Evolutionary conservation across 192 early-diverging fungal genomes (phyloP), one percentile per base, ranked within the genome.

Genomic region (Coemansia sp.): DNA sequence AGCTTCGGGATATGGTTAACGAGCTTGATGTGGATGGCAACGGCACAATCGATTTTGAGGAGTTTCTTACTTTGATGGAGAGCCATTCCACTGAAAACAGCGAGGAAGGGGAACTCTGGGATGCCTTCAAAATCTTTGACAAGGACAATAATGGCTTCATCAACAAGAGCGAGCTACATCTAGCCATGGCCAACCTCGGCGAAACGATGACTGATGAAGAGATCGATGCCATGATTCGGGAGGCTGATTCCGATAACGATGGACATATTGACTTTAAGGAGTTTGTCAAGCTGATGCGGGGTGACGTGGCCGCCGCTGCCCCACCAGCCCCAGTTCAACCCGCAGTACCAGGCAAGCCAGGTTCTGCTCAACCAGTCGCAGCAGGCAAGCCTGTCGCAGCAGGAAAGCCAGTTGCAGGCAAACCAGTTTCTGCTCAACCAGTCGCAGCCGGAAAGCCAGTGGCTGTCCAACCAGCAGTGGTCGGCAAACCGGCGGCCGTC

Each of bases 51-150:
- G 96, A 98, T 83, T 97, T 98, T 75, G 81, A 88, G 49, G 96
- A 98, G 78, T 97, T 98, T 78, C 86, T 97, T 72, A 89, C 94
- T 22, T 90, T 98, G 90, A 92, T 97, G 89, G 91, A 92, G 27
- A 89, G 92, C 82, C 92, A 95, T 71, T 87, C 93, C 87, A 88
- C 88, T 72, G 20, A 20, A 20, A 88, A 87, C 40, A 90, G 95
- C 84, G 87, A 88, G 57, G 91, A 94, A 72, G 91, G 89, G 63
- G 95, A 98, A 82, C 93, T 96, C 75, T 88, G 90, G 72, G 94
- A 95, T 84, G 95, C 95, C 22, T 98, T 97, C 91, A 91, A 90
- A 79, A 92, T 97, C 41, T 97, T 98, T 78, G 96, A 97, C 87
- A 94, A 95, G 88, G 92, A 96, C 70, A 90, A 90, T 75, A 91